phyloP scores from a whole-genome alignment of 768 basidiomycete genomes.

The Trametes villosa region DNA sequence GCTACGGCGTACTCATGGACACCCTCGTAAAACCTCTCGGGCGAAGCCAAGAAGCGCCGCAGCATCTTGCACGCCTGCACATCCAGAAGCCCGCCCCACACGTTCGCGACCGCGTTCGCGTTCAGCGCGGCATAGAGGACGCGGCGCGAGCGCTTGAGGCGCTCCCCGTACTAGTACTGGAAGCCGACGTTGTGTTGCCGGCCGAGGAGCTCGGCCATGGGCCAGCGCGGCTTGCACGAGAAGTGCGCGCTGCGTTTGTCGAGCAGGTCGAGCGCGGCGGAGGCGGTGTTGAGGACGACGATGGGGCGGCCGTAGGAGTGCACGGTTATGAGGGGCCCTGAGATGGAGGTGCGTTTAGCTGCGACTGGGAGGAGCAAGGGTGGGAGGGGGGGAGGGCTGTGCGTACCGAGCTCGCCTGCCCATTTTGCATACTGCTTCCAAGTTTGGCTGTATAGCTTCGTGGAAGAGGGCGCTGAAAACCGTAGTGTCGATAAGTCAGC shows the following conservation, averaged over 20 bases:
- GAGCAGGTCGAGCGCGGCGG: slow-evolving; percentile 43
- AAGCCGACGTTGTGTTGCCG: slow-evolving; percentile 26
- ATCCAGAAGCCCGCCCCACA: background rate
- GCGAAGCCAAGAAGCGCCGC: slow-evolving; percentile 27
- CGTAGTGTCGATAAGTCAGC: background rate
- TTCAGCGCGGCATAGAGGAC: slow-evolving; percentile 14
- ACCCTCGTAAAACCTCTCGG: background rate
- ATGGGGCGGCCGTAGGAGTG: slow-evolving; percentile 25
- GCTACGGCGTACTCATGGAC: background rate
- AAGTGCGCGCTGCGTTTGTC: slow-evolving; percentile 37
- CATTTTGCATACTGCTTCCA: slow-evolving; percentile 1
- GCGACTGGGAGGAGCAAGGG: too few relatives aligned
- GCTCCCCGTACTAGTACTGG: slow-evolving; percentile 21
- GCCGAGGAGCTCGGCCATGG: slow-evolving; percentile 27
- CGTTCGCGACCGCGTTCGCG: background rate
- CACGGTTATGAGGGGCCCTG: background rate
- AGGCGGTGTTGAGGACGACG: slow-evolving; percentile 41
- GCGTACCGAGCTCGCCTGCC: background rate
- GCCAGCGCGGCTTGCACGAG: slow-evolving; percentile 21
- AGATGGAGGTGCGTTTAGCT: background rate
- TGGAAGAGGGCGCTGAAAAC: background rate
- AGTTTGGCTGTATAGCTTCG: background rate
- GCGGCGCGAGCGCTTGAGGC: slow-evolving; percentile 17
- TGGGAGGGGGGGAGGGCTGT: too few relatives aligned
- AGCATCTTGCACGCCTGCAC: slow-evolving; percentile 34